These are phyloP conservation scores for Aspergillus sojae DNA, from an alignment of 2,329 filamentous ascomycete species.

Conservation along the genomic window DNA sequence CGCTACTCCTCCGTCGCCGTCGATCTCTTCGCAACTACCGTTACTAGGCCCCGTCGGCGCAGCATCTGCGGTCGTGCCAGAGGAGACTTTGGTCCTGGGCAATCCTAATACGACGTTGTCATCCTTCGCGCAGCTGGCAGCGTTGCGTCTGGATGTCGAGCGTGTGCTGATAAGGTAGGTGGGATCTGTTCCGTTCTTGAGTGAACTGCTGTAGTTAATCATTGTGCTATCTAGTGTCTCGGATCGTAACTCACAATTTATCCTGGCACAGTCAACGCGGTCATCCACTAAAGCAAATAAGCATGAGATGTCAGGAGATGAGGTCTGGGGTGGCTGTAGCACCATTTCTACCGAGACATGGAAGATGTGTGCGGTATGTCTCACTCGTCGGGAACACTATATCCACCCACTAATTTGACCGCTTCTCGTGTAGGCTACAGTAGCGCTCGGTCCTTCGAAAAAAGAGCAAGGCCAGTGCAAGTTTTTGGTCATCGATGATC, in stretches of 20 bases:
- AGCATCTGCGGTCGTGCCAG: constrained; percentile 19
- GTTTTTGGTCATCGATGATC: constrained; percentile 42
- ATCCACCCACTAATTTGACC: neutral
- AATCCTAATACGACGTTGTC: constrained; percentile 38
- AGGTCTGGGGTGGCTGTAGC: constrained; percentile 35
- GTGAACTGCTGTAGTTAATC: neutral
- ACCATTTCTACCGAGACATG: constrained; percentile 36
- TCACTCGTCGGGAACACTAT: neutral
- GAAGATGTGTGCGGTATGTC: constrained; percentile 39
- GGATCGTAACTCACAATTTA: constrained; percentile 52
- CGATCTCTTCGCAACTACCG: constrained; percentile 15
- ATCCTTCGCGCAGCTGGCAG: constrained; percentile 40
- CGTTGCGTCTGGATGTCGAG: constrained; percentile 38
- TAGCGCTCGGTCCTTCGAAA: constrained; percentile 33
- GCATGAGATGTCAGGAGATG: constrained; percentile 35
- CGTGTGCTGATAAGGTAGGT: constrained; percentile 43
- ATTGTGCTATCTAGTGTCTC: constrained; percentile 39
- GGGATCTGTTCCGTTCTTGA: neutral
- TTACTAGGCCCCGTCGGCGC: constrained; percentile 15
- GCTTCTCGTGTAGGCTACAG: constrained; percentile 33
- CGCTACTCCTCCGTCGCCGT: constrained; percentile 12
- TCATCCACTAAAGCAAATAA: constrained; percentile 38
- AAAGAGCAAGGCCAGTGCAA: constrained; percentile 26
- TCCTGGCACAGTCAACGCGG: constrained; percentile 55
- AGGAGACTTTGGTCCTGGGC: constrained; percentile 31